Evolutionary conservation across 1,139 yeast genomes (phyloP), one percentile per base, ranked within the genome.

Genomic region (Schwanniomyces etchellsii): DNA sequence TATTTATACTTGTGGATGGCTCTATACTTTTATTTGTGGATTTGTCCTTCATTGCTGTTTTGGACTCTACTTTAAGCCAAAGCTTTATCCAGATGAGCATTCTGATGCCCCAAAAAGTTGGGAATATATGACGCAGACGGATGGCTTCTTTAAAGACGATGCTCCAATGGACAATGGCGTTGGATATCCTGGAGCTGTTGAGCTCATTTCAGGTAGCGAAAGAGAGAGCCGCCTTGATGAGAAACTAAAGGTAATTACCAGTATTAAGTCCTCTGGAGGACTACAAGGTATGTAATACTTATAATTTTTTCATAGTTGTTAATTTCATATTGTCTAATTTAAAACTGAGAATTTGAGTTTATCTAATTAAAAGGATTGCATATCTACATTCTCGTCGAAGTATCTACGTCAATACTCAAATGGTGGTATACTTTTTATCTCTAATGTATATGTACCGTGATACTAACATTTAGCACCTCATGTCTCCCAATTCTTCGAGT

Each of bases 81-180:
- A 34, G 16, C 16, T 42, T 3, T 42, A 39, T 20, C 47, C 47
- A 2, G 43, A 35, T 12, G 21, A 22, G 3, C 42, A 39, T 22
- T 21, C 16, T 7, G 43, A 40, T 16, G 30, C 39, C 16, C 47
- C 47, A n/a, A 40, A 31, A 23, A 38, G 45, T 13, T 43, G 45
- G 45, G 47, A 43, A 26, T 42, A 36, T 22, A 43, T 43, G 47
- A 39, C 44, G 3, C 24, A 14, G 2, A 37, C 45, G 3, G 46
- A 43, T 24, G 47, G 47, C 3, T 43, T 43, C 28, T 43, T 43
- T 25, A 45, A 39, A 28, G 42, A 38, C 10, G 47, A 43, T 31
- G 32, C 30, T 2, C 37, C 42, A 5, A 42, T 43, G 6, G 36
- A 36, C 28, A 10, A 9, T 20, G 40, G 40, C 13, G 46, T 42